Base-by-base conservation (phyloP, 2,329 filamentous ascomycete genomes). In the Malbranchea cinnamomea region DNA sequence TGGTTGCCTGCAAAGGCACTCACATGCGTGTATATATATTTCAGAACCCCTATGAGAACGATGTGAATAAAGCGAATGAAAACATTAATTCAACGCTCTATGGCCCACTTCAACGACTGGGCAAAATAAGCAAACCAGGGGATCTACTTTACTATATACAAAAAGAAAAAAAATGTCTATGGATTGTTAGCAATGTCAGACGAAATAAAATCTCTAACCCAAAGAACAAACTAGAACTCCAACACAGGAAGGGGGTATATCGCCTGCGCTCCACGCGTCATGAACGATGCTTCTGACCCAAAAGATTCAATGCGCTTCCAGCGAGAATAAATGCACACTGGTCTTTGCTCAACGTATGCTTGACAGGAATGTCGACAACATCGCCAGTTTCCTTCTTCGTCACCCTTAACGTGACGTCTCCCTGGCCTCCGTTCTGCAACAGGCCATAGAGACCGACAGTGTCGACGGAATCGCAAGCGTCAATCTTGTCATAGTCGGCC, bases 301-400 rank as follows among this genome's bases (percentile, higher is more conserved):
- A 58, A 54, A 95, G 51, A 57, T 98, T 98, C 59, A 98, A 56
- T 23, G 89, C 89, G 54, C 83, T 93, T 3, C 89, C 89, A 0
- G 89, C 89, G 29, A 98, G 63, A 40, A 98, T 82, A 50, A 95
- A 98, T 1, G 69, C 74, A 37, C 81, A 81, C 65, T 98, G 89
- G 53, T 94, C 89, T 59, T 77, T 70, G 50, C 74, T 91, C 37
- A 98, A 67, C 8, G 81, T 82, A 53, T 94, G 87, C 59, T 74
- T 81, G n/a, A 84, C 84, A 27, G 72, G 69, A 35, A 98, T 68
- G 22, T 68, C 52, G 28, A 80, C 54, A 52, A 72, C 69, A 50
- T 78, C 71, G 6, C 79, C 80, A 17, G 55, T 59, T 39, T 49
- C 49, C 45, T 62, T 62, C 57, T 73, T 82, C 38, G 54, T 68